Percentiles rank a stretch among this genome's conserved stretches.
Conservation (phyloP, 2,329 filamentous ascomycete species). For the Rutstroemia sp. region DNA sequence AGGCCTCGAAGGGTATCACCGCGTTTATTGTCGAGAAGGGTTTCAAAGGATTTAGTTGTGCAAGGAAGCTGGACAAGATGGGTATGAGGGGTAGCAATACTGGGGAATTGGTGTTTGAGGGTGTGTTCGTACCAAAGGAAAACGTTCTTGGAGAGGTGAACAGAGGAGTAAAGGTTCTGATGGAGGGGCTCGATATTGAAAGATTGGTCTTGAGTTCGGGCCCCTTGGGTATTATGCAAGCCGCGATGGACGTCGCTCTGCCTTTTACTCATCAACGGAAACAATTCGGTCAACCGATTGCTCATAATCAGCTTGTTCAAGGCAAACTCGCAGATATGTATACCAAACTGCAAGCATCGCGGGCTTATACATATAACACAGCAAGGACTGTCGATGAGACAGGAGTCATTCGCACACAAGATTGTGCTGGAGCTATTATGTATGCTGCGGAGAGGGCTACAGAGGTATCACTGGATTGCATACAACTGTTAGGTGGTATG, state of each 20-base stretch:
- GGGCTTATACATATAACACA: slow-evolving; percentile 82
- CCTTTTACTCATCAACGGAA: slow-evolving; percentile 84
- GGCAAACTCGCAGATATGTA: slow-evolving; percentile 96
- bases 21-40: slow-evolving; percentile 77
- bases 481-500: slow-evolving; percentile 91
- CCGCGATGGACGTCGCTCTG: slow-evolving; percentile 73
- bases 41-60: slow-evolving; percentile 71
- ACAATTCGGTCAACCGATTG: slow-evolving; percentile 83
- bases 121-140: slow-evolving; percentile 78
- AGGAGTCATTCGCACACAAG: slow-evolving; percentile 69
- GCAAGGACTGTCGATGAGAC: slow-evolving; percentile 74
- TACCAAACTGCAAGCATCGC: slow-evolving; percentile 77
- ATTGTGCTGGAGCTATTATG: slow-evolving; percentile 89
- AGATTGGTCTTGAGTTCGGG: slow-evolving; percentile 86
- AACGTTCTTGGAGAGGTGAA: slow-evolving; percentile 77
- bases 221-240: slow-evolving; percentile 91
- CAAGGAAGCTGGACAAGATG: slow-evolving; percentile 92
- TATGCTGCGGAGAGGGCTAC: slow-evolving; percentile 89
- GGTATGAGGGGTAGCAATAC: slow-evolving; percentile 98
- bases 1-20: slow-evolving; percentile 83
- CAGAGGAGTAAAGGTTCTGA: slow-evolving; percentile 80
- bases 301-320: slow-evolving; percentile 88
- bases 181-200: slow-evolving; percentile 94
- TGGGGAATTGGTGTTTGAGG: slow-evolving; percentile 84
- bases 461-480: slow-evolving; percentile 77